Evolutionary conservation across 2,329 filamentous ascomycete species (phyloP), one percentile per base, ranked within the genome.

Genomic region (Trichoderma koningii): DNA sequence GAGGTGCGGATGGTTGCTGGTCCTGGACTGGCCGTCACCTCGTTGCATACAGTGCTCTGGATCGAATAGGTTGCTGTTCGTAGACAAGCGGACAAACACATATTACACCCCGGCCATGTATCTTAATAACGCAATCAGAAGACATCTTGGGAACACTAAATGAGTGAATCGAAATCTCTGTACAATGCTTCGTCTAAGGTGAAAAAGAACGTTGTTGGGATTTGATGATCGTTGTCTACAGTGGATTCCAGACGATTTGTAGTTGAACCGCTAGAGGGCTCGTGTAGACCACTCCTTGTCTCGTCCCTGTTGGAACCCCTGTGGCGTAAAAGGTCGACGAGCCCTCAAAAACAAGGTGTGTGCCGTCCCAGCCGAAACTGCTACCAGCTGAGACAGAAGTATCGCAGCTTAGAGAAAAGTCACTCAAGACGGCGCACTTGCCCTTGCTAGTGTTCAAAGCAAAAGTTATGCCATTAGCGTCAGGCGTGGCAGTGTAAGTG

Each of bases 381-480:
- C 44, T 59, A 9, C 26, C 55, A 12, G 44, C 23, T n/a, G 55
- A 7, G 44, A 59, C 30, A 12, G 55, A 59, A 30, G 26, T n/a
- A 30, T 30, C 55, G 44, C 55, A 59, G 19, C 44, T 59, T 2
- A 59, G 38, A 19, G 55, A 59, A n/a, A 42, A 59, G 28, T 59
- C 55, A 30, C 55, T 59, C 55, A 59, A 21, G 23, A 59, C 21
- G 14, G 44, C 55, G 10, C 55, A 59, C 55, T 59, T 59, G 30
- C 55, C 55, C 30, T 59, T 59, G 44, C 55, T 59, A n/a, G 55
- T 48, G 44, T 21, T 59, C 1, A 59, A 45, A 1, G 44, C 38
- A 41, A 59, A 59, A 4, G 44, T 50, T 34, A 28, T 23, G 5
- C 55, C 55, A 30, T 50, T 44, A 12, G 44, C 15, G 21, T 59